Conservation (phyloP, 192 early-diverging fungal species). For the Endogone sp. region DNA sequence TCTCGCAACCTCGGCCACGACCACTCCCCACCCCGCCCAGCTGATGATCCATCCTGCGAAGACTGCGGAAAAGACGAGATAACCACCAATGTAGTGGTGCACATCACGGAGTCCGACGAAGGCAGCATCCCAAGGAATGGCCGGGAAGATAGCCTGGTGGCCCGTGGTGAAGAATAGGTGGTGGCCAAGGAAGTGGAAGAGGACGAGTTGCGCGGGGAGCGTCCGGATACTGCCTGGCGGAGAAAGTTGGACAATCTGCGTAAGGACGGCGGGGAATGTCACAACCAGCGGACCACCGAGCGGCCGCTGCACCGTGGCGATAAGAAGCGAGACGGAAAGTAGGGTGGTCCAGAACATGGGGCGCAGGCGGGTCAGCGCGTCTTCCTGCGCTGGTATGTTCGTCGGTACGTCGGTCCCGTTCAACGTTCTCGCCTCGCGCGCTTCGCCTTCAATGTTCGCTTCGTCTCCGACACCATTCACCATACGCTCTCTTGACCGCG, state of each 20-base stretch:
- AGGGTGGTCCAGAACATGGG: conserved; percentile 1
- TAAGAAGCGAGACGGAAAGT: conserved; percentile 5
- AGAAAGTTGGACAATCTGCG: conserved; percentile 13
- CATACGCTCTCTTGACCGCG: no score
- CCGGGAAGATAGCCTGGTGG: conserved; percentile 85
- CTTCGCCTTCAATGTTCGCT: neutral
- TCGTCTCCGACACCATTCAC: neutral
- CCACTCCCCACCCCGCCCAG: conserved; percentile 21
- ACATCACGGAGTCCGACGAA: conserved; percentile 81
- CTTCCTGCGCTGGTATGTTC: no score
- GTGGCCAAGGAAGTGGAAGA: conserved; percentile 24
- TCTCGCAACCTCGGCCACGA: neutral
- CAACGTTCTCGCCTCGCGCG: neutral
- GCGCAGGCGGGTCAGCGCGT: neutral
- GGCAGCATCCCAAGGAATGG: conserved; percentile 88
- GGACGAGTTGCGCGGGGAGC: conserved; percentile 9
- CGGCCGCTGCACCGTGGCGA: conserved; percentile 27
- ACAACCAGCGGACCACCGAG: conserved; percentile 16
- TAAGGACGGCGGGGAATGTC: conserved; percentile 8
- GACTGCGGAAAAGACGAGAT: conserved; percentile 75
- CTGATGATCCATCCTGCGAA: conserved; percentile 39
- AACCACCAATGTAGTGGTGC: conserved; percentile 61
- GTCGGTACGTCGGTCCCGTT: no score
- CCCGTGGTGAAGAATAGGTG: conserved; percentile 84
- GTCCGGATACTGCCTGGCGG: neutral